Base-by-base conservation (phyloP, 495 filamentous ascomycete species). In the Tuber brumale region DNA sequence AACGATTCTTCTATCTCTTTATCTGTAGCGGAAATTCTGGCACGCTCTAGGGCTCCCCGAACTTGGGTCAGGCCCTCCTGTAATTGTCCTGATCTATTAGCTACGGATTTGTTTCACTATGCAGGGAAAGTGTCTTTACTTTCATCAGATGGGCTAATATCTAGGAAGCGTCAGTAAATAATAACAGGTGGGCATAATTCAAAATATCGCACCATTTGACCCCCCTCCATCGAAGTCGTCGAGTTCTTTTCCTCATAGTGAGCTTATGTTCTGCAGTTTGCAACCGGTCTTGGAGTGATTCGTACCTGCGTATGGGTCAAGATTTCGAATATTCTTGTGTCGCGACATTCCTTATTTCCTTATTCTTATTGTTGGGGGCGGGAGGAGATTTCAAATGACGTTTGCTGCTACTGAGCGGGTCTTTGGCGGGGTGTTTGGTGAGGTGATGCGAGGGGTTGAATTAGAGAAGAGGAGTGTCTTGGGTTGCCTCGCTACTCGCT, bases 1-100 rank as follows among this genome's bases (percentile, higher is more conserved):
- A 99, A 84, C 0, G 94, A 88, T 72, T 98, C 96, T 83, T 97
- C 88, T 66, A 97, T 94, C 76, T 96, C 91, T 45, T 88, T 85
- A 70, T 89, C 88, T 35, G 90, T 89, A 69, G 91, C 86, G 45
- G 84, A 83, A 69, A 86, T 85, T 51, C 87, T 85, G 14, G 80
- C 73, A 6, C 88, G 16, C 3, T 19, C 89, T 16, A 94, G 84
- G 12, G 86, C 85, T 31, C 85, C 83, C 76, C 87, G 87, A 48
- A 92, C 88, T 76, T 87, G 82, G 69, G 83, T 83, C 10, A 88
- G 88, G 66, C 90, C 90, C 51, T 85, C 73, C 42, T 84, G 84
- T 87, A 94, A 86, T 71, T 89, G 86, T 75, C 86, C 88, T 88
- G 42, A 77, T 72, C 70, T 70, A 39, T 69, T 70, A 74, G 44